phyloP scores from a whole-genome alignment of 164 flowering plant species.

The Piper betle region DNA sequence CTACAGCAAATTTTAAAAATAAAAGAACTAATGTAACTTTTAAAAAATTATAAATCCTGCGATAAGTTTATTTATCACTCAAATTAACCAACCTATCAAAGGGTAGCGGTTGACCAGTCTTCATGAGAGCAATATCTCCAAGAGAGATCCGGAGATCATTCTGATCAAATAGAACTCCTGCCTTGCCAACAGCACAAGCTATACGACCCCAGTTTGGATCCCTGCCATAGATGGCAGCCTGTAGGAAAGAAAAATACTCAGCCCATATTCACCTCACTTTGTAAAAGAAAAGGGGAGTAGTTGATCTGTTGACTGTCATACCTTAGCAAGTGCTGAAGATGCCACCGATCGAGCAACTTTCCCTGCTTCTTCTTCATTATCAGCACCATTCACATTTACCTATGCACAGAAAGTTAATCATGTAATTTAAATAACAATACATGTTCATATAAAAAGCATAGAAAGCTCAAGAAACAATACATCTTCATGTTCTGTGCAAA shows the following conservation, averaged over 20 bases:
- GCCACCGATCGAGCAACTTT: slow-evolving; percentile 93
- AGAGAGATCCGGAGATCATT: slow-evolving; percentile 57
- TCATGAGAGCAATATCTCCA: slow-evolving; percentile 81
- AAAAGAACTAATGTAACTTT: too few relatives aligned
- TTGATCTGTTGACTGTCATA: slow-evolving; percentile 6
- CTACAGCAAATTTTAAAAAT: too few relatives aligned
- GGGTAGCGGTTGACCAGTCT: slow-evolving; percentile 79
- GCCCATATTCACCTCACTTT: neutral
- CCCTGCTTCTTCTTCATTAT: slow-evolving; percentile 71
- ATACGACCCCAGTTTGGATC: slow-evolving; percentile 99
- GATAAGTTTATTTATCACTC: too few relatives aligned
- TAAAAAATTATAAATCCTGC: too few relatives aligned
- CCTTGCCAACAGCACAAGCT: slow-evolving; percentile 96
- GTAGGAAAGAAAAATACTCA: slow-evolving; percentile 4
- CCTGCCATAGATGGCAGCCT: slow-evolving; percentile 97
- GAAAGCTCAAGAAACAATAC: too few relatives aligned
- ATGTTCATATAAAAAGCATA: too few relatives aligned
- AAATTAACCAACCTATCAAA: slow-evolving; percentile 52
- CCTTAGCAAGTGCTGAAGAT: slow-evolving; percentile 86
- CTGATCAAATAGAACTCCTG: slow-evolving; percentile 55
- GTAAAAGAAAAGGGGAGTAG: slow-evolving; percentile 1
- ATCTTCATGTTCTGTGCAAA: too few relatives aligned
- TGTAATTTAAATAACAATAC: neutral
- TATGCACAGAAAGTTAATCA: slow-evolving; percentile 11
- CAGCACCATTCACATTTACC: slow-evolving; percentile 77